Evolutionary conservation across 805 yeast species (phyloP).

Genomic region (Metschnikowia matae): DNA sequence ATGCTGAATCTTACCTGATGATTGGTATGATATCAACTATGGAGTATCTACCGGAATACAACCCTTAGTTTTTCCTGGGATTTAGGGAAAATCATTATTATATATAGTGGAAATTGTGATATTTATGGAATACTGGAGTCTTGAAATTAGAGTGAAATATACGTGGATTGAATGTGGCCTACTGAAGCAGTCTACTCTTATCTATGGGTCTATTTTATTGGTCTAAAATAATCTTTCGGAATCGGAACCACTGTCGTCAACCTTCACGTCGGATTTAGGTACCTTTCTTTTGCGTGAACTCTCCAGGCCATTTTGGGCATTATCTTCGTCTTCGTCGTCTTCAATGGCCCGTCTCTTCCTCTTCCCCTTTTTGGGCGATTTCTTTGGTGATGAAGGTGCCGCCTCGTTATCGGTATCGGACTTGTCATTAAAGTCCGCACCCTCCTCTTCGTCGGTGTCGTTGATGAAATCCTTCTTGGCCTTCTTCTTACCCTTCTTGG

Average conservation of each 20-base stretch:
- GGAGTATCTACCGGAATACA: no score
- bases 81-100: no score
- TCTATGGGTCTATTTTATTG: neutral
- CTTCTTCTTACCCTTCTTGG: conserved; percentile 23
- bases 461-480: conserved; percentile 31
- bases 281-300: conserved; percentile 24
- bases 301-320: conserved; percentile 13
- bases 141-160: no score
- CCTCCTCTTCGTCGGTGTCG: conserved; percentile 32
- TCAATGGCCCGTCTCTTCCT: conserved; percentile 28
- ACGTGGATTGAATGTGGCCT: no score
- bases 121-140: no score
- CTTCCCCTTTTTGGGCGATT: conserved; percentile 14
- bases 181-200: no score
- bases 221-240: conserved; percentile 19
- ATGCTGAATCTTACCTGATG: no score
- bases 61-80: no score
- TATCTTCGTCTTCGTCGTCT: conserved; percentile 31
- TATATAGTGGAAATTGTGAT: no score
- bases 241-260: conserved; percentile 49
- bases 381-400: conserved; percentile 4
- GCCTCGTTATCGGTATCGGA: conserved; percentile 10
- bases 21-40: no score
- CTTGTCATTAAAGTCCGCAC: conserved; percentile 20
- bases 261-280: conserved; percentile 28